Percentiles rank a stretch among this genome's conserved stretches.
Evolutionary conservation across 208 protist genomes (phyloP).

Genomic region (Leishmania tarentolae): DNA sequence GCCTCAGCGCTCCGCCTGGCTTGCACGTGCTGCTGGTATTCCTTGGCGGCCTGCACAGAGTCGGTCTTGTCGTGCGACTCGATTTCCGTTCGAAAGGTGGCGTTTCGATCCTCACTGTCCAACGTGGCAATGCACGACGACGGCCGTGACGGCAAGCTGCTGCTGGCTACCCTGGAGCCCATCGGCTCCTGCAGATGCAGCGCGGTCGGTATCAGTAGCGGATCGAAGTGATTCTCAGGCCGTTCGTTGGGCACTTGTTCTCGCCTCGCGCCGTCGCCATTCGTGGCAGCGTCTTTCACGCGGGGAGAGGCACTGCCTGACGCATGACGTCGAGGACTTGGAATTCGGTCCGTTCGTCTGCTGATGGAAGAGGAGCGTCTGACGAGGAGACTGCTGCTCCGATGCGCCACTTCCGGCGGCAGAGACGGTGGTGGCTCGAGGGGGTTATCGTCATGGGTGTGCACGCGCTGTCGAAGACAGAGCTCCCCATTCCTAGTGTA

Average conservation of each 20-base stretch:
- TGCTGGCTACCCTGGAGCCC: too few species aligned
- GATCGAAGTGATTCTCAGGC: conserved; percentile 41
- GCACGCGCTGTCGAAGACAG: neutral
- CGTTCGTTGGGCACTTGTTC: neutral
- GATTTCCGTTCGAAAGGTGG: conserved; percentile 27
- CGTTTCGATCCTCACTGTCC: conserved; percentile 10
- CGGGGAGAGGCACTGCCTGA: neutral
- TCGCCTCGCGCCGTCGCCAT: neutral
- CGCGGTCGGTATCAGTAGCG: conserved; percentile 19
- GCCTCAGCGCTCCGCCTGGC: conserved; percentile 34
- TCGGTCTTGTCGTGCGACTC: conserved; percentile 43
- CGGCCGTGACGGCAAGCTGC: conserved; percentile 2
- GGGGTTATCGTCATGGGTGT: conserved; percentile 25
- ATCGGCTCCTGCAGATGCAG: neutral
- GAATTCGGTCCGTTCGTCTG: conserved; percentile 1
- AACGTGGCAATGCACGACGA: conserved; percentile 3
- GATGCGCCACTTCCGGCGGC: neutral
- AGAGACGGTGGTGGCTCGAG: conserved; percentile 21
- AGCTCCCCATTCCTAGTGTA: neutral
- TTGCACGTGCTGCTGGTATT: conserved; percentile 58
- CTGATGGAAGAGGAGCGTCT: neutral
- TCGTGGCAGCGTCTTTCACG: neutral
- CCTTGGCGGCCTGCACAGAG: conserved; percentile 46
- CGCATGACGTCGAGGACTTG: too few species aligned
- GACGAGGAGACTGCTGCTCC: conserved; percentile 12